Evolutionary conservation across 2,329 filamentous ascomycete genomes (phyloP).

Genomic region (Microdochium paspali): DNA sequence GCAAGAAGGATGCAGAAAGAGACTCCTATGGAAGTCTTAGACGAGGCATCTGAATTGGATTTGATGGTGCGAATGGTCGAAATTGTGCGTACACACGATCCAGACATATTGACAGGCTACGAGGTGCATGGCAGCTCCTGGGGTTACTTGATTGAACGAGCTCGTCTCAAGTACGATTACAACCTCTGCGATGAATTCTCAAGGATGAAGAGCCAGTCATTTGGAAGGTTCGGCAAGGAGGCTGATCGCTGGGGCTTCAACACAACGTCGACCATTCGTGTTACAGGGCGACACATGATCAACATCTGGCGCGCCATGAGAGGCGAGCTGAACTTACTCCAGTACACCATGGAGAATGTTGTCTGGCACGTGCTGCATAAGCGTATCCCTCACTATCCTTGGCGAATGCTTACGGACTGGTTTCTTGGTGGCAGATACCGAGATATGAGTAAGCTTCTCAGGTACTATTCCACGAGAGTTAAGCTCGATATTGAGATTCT

Average conservation of each 20-base stretch:
- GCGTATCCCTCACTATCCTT: constrained; percentile 80
- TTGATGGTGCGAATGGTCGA: constrained; percentile 79
- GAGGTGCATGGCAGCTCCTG: constrained; percentile 91
- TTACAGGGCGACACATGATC: constrained; percentile 94
- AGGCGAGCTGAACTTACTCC: constrained; percentile 79
- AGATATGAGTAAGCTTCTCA: constrained; percentile 64
- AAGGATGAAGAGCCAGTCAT: constrained; percentile 73
- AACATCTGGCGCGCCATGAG: constrained; percentile 97
- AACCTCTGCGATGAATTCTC: constrained; percentile 88
- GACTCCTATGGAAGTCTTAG: constrained; percentile 54
- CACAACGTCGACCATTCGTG: constrained; percentile 79
- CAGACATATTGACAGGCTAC: constrained; percentile 88
- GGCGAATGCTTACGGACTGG: constrained; percentile 73
- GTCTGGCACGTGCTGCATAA: constrained; percentile 83
- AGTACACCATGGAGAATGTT: constrained; percentile 96
- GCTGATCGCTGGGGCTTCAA: constrained; percentile 90
- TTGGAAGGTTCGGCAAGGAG: constrained; percentile 78
- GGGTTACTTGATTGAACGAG: constrained; percentile 92
- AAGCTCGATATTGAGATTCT: constrained; percentile 84
- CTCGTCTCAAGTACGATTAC: constrained; percentile 76
- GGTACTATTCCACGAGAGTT: constrained; percentile 68
- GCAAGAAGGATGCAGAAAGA: constrained; percentile 53
- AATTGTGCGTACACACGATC: constrained; percentile 75
- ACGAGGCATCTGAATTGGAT: constrained; percentile 74
- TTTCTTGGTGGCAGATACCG: constrained; percentile 59